phyloP scores from a whole-genome alignment of 2,329 filamentous ascomycete species.

The Diaporthe amygdali region DNA sequence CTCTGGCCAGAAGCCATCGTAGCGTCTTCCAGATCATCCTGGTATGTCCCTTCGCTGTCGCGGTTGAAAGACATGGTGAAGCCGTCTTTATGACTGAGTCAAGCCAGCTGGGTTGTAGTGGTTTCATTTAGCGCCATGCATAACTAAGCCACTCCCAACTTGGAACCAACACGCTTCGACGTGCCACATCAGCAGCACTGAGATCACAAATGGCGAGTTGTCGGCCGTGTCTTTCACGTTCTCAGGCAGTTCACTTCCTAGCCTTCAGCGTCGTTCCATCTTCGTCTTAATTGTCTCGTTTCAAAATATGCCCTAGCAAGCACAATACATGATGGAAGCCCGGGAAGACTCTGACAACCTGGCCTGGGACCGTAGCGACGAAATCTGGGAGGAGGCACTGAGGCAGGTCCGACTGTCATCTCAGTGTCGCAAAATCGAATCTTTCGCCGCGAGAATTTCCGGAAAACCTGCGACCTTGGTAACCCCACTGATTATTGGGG shows the following conservation, averaged over 20 bases:
- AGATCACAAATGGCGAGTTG: background rate
- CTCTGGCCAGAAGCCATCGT: too few species aligned
- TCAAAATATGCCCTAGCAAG: background rate
- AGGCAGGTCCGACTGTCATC: constrained; percentile 30
- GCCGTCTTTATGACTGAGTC: too few species aligned
- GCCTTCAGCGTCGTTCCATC: background rate
- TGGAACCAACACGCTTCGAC: background rate
- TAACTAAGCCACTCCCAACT: background rate
- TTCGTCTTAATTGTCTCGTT: background rate
- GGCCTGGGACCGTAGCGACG: constrained; percentile 37
- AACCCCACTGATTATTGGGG: background rate
- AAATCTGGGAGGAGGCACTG: constrained; percentile 31
- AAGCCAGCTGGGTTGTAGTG: background rate
- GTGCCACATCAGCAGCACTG: background rate
- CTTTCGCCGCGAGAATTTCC: background rate
- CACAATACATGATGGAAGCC: constrained; percentile 28
- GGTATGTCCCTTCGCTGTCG: too few species aligned
- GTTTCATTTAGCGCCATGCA: background rate
- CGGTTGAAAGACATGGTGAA: too few species aligned
- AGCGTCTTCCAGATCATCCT: too few species aligned
- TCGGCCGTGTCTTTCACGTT: background rate
- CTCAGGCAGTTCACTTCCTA: background rate
- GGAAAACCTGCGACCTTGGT: background rate
- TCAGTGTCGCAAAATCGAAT: background rate
- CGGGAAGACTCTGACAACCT: constrained; percentile 36